phyloP scores from a whole-genome alignment of 2,329 filamentous ascomycete genomes.

The Paracorniculantispora psalliotae region DNA sequence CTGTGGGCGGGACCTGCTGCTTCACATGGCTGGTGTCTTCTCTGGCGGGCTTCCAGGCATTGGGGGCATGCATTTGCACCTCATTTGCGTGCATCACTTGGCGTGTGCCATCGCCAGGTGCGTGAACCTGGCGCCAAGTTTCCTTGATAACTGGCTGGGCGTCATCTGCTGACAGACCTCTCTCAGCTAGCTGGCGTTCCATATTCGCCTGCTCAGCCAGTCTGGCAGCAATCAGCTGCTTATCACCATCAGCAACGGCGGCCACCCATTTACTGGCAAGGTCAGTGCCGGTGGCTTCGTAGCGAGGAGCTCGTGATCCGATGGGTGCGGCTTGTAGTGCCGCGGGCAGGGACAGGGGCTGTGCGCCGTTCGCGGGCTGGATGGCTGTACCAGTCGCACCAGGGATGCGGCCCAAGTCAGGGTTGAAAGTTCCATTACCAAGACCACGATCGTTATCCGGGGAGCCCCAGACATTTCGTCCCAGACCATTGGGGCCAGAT shows the following conservation, averaged over 20 bases:
- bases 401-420: constrained; percentile 50
- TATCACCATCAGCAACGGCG: constrained; percentile 43
- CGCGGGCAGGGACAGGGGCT: constrained; percentile 39
- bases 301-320: constrained; percentile 28
- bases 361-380: constrained; percentile 35
- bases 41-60: constrained; percentile 27
- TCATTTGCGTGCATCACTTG: constrained; percentile 23
- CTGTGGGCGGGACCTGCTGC: background rate
- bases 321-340: constrained; percentile 23
- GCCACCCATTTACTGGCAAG: constrained; percentile 39
- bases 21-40: constrained; percentile 20
- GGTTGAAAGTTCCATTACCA: constrained; percentile 72
- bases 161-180: constrained; percentile 40
- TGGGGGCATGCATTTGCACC: constrained; percentile 24
- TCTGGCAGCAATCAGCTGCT: constrained; percentile 36
- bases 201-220: constrained; percentile 36
- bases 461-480: constrained; percentile 68
- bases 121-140: constrained; percentile 45
- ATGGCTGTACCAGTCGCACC: constrained; percentile 31
- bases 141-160: constrained; percentile 47
- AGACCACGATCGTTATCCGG: constrained; percentile 67
- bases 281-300: constrained; percentile 25
- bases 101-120: constrained; percentile 33
- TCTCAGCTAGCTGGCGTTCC: constrained; percentile 40
- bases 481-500: constrained; percentile 35